phyloP scores from a whole-genome alignment of 2,329 filamentous ascomycete species.

The Aspergillus arachidicola region DNA sequence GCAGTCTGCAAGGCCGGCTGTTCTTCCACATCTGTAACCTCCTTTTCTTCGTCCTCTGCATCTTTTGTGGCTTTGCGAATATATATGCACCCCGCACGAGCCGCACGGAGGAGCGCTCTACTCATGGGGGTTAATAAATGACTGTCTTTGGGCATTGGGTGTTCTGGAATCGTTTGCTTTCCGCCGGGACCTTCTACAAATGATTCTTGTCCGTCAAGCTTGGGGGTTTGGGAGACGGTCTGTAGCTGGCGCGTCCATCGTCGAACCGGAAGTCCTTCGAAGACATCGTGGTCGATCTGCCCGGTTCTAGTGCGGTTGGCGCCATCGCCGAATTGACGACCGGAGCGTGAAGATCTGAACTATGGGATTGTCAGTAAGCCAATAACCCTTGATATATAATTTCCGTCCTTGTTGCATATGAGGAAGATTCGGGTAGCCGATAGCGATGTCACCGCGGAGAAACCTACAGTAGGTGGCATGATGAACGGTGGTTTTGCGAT shows the following conservation, averaged over 20 bases:
- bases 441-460: constrained; percentile 9
- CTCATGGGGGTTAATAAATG: constrained; percentile 76
- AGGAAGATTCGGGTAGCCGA: neutral
- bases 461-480: constrained; percentile 41
- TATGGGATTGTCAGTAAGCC: constrained; percentile 31
- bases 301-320: constrained; percentile 44
- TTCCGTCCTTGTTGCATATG: neutral
- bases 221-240: constrained; percentile 66
- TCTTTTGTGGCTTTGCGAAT: constrained; percentile 64
- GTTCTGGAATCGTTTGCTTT: constrained; percentile 61
- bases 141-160: constrained; percentile 86
- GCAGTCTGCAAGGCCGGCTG: constrained; percentile 26
- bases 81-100: constrained; percentile 74
- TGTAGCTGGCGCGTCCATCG: constrained; percentile 81
- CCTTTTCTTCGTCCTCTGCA: constrained; percentile 40
- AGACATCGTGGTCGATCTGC: constrained; percentile 66
- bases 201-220: constrained; percentile 59
- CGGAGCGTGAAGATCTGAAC: constrained; percentile 60
- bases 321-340: constrained; percentile 57
- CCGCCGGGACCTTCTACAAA: constrained; percentile 29
- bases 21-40: constrained; percentile 38
- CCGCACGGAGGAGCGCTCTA: constrained; percentile 79
- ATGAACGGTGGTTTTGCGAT: constrained; percentile 18
- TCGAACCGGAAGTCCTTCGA: constrained; percentile 79
- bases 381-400: neutral